phyloP scores from a whole-genome alignment of 352 stramenopile species.

The Phytophthora vignae region DNA sequence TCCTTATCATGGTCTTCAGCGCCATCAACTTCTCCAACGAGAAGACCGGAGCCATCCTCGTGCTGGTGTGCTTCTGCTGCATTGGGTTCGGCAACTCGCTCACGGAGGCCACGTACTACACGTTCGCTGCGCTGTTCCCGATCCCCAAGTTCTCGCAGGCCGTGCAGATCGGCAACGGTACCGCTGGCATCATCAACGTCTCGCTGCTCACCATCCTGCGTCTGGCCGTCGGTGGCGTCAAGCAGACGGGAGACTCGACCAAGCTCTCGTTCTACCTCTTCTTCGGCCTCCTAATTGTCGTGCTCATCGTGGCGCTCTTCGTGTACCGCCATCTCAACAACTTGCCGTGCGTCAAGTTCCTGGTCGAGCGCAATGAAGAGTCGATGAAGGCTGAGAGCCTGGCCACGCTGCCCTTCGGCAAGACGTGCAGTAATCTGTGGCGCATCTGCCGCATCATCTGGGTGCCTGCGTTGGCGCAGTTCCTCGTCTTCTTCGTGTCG shows the following conservation, averaged over 20 bases:
- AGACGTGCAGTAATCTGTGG: slow-evolving; percentile 41
- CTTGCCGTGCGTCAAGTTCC: slow-evolving; percentile 51
- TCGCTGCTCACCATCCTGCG: slow-evolving; percentile 53
- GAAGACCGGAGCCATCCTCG: slow-evolving; percentile 45
- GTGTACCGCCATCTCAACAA: slow-evolving; percentile 43
- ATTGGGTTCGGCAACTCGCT: slow-evolving; percentile 58
- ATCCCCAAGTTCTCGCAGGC: slow-evolving; percentile 65
- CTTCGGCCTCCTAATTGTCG: slow-evolving; percentile 51
- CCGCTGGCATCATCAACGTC: slow-evolving; percentile 53
- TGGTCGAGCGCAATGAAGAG: slow-evolving; percentile 53
- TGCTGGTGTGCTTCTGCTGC: slow-evolving; percentile 51
- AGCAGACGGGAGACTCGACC: slow-evolving; percentile 35
- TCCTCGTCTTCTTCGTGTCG: slow-evolving; percentile 54
- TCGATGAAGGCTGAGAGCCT: slow-evolving; percentile 39
- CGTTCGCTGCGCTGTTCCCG: slow-evolving; percentile 56
- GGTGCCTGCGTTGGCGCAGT: slow-evolving; percentile 46
- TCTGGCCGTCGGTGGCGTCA: slow-evolving; percentile 44
- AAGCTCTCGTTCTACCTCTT: slow-evolving; percentile 60
- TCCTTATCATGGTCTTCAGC: slow-evolving; percentile 63
- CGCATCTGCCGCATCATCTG: slow-evolving; percentile 56
- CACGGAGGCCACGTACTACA: slow-evolving; percentile 59
- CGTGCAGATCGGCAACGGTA: slow-evolving; percentile 60
- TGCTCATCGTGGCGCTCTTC: slow-evolving; percentile 45
- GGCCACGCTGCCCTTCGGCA: too few relatives aligned
- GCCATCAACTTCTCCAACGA: slow-evolving; percentile 42